Conservation (phyloP, 2,329 filamentous ascomycete species). For the Alternaria ethzedia region DNA sequence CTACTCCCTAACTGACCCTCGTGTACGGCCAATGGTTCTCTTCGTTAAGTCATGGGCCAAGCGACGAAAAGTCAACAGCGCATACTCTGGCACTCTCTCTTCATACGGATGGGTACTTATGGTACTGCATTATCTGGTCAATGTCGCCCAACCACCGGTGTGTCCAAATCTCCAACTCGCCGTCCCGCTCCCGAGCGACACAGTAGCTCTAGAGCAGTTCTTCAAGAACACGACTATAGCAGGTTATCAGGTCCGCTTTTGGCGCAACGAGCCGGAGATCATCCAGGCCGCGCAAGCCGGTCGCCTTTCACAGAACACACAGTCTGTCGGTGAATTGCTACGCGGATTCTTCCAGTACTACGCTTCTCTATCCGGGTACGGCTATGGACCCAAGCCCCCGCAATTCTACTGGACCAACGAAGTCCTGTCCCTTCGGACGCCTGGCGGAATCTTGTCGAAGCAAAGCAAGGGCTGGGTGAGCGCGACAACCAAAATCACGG, state of each 20-base stretch:
- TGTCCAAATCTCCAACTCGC: constrained; percentile 78
- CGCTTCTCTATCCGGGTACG: constrained; percentile 60
- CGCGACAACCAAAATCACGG: constrained; percentile 71
- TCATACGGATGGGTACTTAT: constrained; percentile 93
- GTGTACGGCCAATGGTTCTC: constrained; percentile 78
- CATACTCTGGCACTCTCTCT: constrained; percentile 83
- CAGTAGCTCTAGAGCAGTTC: constrained; percentile 42
- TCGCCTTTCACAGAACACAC: constrained; percentile 70
- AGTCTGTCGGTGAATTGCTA: constrained; percentile 74
- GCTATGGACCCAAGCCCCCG: constrained; percentile 47
- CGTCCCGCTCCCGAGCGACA: constrained; percentile 41
- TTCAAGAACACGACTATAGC: constrained; percentile 58
- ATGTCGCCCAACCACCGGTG: constrained; percentile 79
- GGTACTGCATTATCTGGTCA: constrained; percentile 89
- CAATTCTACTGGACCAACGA: constrained; percentile 82
- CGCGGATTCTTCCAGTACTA: constrained; percentile 91
- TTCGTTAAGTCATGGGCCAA: constrained; percentile 95
- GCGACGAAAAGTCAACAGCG: constrained; percentile 80
- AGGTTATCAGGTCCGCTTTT: constrained; percentile 77
- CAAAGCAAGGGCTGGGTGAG: constrained; percentile 83
- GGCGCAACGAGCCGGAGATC: constrained; percentile 76
- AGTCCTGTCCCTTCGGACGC: constrained; percentile 77
- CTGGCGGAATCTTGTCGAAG: constrained; percentile 74
- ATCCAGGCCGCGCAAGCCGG: constrained; percentile 63
- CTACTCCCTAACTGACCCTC: constrained; percentile 79